phyloP scores from a whole-genome alignment of 2,329 filamentous ascomycete genomes.

The Endocalyx cinctus region DNA sequence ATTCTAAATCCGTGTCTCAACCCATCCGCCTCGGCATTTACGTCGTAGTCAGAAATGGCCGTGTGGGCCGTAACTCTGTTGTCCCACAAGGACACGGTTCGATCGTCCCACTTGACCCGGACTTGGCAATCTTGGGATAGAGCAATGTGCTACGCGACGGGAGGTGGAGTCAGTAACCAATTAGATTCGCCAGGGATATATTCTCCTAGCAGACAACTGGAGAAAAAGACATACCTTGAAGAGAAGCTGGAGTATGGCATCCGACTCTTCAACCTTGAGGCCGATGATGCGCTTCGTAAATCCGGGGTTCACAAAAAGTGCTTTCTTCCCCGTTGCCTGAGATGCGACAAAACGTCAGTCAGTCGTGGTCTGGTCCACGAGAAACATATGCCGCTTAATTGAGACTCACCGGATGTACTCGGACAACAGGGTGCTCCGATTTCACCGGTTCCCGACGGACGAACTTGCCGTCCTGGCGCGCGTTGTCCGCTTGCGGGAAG shows the following conservation, averaged over 20 bases:
- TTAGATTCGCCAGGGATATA: no score
- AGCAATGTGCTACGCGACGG: conserved; percentile 37
- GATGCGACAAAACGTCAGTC: no score
- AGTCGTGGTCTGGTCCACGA: background rate
- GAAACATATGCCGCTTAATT: background rate
- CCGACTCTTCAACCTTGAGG: conserved; percentile 63
- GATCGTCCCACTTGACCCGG: conserved; percentile 59
- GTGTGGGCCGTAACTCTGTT: conserved; percentile 50
- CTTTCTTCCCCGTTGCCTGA: conserved; percentile 60
- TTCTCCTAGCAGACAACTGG: no score
- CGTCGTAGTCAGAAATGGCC: conserved; percentile 40
- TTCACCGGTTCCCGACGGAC: conserved; percentile 59
- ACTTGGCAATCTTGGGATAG: conserved; percentile 63
- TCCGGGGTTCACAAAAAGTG: conserved; percentile 63
- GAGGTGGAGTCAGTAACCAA: no score
- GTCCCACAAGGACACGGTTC: conserved; percentile 66
- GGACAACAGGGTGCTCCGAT: conserved; percentile 61
- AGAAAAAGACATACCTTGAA: conserved; percentile 45
- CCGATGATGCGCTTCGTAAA: conserved; percentile 47
- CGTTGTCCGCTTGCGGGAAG: conserved; percentile 32
- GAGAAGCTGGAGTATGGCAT: conserved; percentile 65
- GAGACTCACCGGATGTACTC: conserved; percentile 53
- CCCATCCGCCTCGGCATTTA: conserved; percentile 34
- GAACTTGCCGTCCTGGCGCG: conserved; percentile 27
- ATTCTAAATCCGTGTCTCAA: conserved; percentile 37